Percentiles rank a stretch among this genome's conserved stretches.
Evolutionary conservation across 1,284 basidiomycete species (phyloP).

Genomic region (Inonotus obliquus): DNA sequence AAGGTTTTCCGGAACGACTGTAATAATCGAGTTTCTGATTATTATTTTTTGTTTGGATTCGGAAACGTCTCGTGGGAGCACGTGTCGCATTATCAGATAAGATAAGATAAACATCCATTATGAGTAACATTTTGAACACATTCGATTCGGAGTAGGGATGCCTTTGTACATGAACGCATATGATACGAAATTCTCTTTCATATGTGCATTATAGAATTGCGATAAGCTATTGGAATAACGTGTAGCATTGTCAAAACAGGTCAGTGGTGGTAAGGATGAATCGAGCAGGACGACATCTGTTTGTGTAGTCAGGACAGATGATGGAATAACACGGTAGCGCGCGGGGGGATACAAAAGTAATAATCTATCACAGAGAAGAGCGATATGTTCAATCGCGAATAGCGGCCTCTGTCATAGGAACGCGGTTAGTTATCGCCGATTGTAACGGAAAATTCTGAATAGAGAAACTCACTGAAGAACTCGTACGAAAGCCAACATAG

Average conservation of each 20-base stretch:
- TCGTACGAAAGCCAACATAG: slow-evolving; percentile 97
- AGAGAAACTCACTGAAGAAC: slow-evolving; percentile 80
- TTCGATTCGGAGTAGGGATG: background rate
- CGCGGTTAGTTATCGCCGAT: background rate
- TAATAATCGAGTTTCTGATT: no score
- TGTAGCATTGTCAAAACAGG: background rate
- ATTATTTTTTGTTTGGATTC: background rate
- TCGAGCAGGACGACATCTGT: background rate
- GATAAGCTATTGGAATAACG: slow-evolving; percentile 5
- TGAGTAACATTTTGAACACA: no score
- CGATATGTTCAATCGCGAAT: slow-evolving; percentile 20
- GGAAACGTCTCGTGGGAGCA: background rate
- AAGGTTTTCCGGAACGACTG: no score
- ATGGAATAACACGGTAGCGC: background rate
- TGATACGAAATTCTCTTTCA: background rate
- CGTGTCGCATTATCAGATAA: background rate
- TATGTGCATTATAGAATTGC: background rate
- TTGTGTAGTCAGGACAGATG: background rate
- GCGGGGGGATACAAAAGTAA: background rate
- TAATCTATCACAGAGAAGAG: background rate
- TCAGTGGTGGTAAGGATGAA: background rate
- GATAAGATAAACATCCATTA: background rate
- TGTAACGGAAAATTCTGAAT: background rate
- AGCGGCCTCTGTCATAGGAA: slow-evolving; percentile 21
- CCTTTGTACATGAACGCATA: background rate